Evolutionary conservation across 2,329 filamentous ascomycete genomes (phyloP).

Genomic region (Colletotrichum sansevieriae): DNA sequence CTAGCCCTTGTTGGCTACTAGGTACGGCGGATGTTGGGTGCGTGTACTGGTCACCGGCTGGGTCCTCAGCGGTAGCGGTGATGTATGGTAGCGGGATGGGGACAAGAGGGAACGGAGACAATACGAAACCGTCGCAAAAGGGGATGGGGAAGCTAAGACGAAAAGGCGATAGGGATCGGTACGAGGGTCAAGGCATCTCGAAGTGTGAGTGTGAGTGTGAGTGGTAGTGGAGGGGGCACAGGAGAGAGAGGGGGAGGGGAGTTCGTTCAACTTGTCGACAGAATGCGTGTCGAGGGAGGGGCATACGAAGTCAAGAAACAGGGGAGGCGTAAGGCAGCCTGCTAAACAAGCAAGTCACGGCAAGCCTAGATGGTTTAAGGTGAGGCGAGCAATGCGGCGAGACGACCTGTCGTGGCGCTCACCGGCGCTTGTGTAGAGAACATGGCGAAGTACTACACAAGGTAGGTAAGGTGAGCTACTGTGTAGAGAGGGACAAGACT

Average conservation of each 20-base stretch:
- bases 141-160: slow-evolving; percentile 37
- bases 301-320: slow-evolving; percentile 16
- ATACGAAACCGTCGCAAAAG: slow-evolving; percentile 42
- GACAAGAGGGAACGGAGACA: slow-evolving; percentile 38
- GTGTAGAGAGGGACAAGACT: slow-evolving; percentile 33
- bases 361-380: slow-evolving; percentile 25
- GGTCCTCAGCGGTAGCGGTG: not conserved
- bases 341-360: slow-evolving; percentile 3
- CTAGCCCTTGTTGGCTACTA: too few species aligned
- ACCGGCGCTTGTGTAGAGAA: slow-evolving; percentile 1
- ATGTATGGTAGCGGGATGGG: slow-evolving; percentile 28
- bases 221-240: slow-evolving; percentile 8
- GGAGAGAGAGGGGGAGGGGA: not conserved
- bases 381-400: slow-evolving; percentile 23
- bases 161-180: slow-evolving; percentile 35
- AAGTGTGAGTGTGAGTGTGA: slow-evolving; percentile 2
- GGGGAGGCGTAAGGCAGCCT: slow-evolving; percentile 27
- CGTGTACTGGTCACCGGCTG: too few species aligned
- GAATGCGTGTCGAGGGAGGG: not conserved
- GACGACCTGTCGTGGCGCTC: slow-evolving; percentile 21
- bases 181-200: slow-evolving; percentile 18
- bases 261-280: slow-evolving; percentile 9
- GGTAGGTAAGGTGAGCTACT: not conserved
- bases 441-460: slow-evolving; percentile 12
- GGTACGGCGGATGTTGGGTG: too few species aligned